Evolutionary conservation across 2,329 filamentous ascomycete genomes (phyloP).

Genomic region (Cladosporium sp.): DNA sequence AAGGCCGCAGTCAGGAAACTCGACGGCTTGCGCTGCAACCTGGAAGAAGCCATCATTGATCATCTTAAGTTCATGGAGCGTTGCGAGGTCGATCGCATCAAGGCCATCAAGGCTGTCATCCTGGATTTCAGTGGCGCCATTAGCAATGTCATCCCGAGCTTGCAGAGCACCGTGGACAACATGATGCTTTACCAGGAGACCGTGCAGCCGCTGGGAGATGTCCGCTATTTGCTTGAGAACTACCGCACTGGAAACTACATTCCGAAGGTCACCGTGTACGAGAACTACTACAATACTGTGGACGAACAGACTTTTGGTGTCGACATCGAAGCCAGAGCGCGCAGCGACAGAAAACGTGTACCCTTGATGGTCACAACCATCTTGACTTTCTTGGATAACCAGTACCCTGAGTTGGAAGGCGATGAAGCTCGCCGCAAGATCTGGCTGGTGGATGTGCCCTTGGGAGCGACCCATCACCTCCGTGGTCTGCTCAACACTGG

Average conservation of each 20-base stretch:
- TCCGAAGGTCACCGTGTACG: constrained; percentile 86
- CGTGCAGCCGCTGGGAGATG: constrained; percentile 84
- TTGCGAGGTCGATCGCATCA: constrained; percentile 90
- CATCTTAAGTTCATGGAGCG: constrained; percentile 95
- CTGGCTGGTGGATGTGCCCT: constrained; percentile 88
- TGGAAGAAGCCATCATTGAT: constrained; percentile 92
- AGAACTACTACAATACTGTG: constrained; percentile 98
- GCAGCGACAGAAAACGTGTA: constrained; percentile 92
- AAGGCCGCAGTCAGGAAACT: constrained; percentile 80
- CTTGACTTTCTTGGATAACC: constrained; percentile 89
- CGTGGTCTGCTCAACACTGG: constrained; percentile 81
- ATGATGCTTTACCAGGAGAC: constrained; percentile 99
- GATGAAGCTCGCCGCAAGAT: constrained; percentile 88
- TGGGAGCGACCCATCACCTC: constrained; percentile 78
- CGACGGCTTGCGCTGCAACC: constrained; percentile 82
- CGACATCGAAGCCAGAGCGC: constrained; percentile 89
- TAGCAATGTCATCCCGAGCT: constrained; percentile 93
- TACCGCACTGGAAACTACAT: constrained; percentile 92
- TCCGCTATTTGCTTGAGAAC: constrained; percentile 92
- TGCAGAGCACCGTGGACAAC: constrained; percentile 93
- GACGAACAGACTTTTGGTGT: constrained; percentile 98
- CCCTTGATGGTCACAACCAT: constrained; percentile 88
- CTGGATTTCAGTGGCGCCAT: constrained; percentile 96
- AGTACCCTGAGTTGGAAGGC: constrained; percentile 95
- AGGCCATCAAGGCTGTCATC: constrained; percentile 96